These are phyloP conservation scores for Aschersonia sp. DNA, from an alignment of 2,329 filamentous ascomycete genomes.

Conservation along the genomic window DNA sequence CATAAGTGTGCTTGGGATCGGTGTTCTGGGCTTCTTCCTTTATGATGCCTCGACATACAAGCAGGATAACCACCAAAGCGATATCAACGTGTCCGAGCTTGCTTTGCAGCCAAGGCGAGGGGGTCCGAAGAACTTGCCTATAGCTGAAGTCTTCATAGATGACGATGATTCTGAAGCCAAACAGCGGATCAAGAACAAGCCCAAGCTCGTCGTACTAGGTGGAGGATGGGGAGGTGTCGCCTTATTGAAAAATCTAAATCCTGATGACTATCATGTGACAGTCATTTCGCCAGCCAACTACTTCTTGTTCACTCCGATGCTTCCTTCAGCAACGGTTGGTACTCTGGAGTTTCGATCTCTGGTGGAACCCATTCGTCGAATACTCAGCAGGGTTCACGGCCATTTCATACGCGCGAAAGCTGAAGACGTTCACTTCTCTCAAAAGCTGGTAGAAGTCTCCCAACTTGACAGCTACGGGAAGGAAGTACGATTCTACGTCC, in stretches of 20 bases:
- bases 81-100: slow-evolving; percentile 72
- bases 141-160: slow-evolving; percentile 76
- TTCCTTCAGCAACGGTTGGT: slow-evolving; percentile 91
- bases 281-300: slow-evolving; percentile 92
- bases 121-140: slow-evolving; percentile 89
- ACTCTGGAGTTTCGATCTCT: slow-evolving; percentile 83
- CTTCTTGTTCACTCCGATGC: slow-evolving; percentile 96
- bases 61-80: slow-evolving; percentile 48
- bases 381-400: slow-evolving; percentile 62
- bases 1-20: slow-evolving; percentile 51
- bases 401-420: slow-evolving; percentile 84
- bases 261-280: slow-evolving; percentile 90
- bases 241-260: slow-evolving; percentile 75
- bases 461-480: slow-evolving; percentile 57
- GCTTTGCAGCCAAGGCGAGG: slow-evolving; percentile 71
- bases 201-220: slow-evolving; percentile 80
- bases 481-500: slow-evolving; percentile 77
- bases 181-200: slow-evolving; percentile 67
- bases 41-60: slow-evolving; percentile 91
- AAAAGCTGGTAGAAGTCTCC: slow-evolving; percentile 79
- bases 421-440: slow-evolving; percentile 79
- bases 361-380: slow-evolving; percentile 82
- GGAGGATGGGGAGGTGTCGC: slow-evolving; percentile 94
- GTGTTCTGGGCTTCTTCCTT: slow-evolving; percentile 74
- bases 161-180: slow-evolving; percentile 69